These are phyloP conservation scores for Aspergillus leporis DNA, from an alignment of 495 filamentous ascomycete genomes.

Conservation along the genomic window DNA sequence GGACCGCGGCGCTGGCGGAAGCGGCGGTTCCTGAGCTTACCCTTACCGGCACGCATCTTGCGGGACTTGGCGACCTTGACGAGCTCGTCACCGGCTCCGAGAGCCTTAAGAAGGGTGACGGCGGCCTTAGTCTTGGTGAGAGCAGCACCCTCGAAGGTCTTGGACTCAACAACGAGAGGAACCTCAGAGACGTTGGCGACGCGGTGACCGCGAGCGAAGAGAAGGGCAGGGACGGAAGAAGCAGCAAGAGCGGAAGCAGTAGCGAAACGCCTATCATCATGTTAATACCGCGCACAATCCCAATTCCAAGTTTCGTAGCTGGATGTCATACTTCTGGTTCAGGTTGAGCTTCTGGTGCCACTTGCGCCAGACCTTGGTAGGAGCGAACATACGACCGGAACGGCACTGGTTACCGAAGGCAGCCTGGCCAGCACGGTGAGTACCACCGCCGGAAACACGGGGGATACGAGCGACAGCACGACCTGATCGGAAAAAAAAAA, in stretches of 20 bases:
- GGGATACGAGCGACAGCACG: constrained; percentile 99
- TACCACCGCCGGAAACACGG: constrained; percentile 99
- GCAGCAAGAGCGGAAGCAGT: constrained; percentile 95
- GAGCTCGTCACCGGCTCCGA: constrained; percentile 88
- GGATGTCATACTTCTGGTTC: constrained; percentile 74
- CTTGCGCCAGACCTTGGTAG: constrained; percentile 99
- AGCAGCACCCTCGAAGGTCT: constrained; percentile 73
- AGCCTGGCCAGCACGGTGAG: constrained; percentile 99
- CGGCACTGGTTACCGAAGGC: constrained; percentile 99
- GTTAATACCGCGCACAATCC: not conserved
- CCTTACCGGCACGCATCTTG: constrained; percentile 96
- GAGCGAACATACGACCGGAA: constrained; percentile 99
- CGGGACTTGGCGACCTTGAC: constrained; percentile 90
- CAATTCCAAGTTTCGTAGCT: not conserved
- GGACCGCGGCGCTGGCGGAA: constrained; percentile 97
- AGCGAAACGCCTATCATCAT: constrained; percentile 76
- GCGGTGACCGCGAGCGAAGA: constrained; percentile 96
- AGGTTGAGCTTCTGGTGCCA: constrained; percentile 99
- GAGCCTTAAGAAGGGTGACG: constrained; percentile 77
- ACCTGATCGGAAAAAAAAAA: constrained; percentile 59
- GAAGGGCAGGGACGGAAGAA: constrained; percentile 88
- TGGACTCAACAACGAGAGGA: constrained; percentile 90
- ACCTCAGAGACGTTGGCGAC: constrained; percentile 91
- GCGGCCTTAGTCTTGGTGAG: constrained; percentile 89
- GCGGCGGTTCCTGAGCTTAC: constrained; percentile 92